These are phyloP conservation scores for Apiotrichum brassicae DNA, from an alignment of 1,284 basidiomycete species.

Conservation along the genomic window DNA sequence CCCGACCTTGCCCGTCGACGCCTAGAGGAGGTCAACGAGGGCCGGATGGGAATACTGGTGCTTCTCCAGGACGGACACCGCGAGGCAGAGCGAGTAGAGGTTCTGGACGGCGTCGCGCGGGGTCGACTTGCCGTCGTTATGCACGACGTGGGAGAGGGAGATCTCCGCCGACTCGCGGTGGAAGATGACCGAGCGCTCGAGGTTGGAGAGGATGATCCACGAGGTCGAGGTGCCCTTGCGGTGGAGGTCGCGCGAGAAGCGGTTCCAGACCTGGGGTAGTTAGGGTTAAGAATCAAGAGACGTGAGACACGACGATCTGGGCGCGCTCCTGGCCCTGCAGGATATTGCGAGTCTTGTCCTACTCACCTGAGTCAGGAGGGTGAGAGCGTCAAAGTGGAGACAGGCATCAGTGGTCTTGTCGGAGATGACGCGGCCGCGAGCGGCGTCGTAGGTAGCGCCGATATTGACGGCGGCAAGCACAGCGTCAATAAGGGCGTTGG, in stretches of 20 bases:
- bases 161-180: constrained; percentile 11
- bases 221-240: constrained; percentile 6
- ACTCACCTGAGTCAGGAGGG: constrained; percentile 14
- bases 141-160: constrained; percentile 12
- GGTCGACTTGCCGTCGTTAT: constrained; percentile 8
- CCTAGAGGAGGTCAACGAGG: constrained; percentile 5
- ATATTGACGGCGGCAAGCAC: constrained; percentile 8
- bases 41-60: constrained; percentile 11
- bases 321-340: too few relatives aligned
- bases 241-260: constrained; percentile 10
- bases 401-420: constrained; percentile 2
- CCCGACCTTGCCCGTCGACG: background rate
- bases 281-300: too few relatives aligned
- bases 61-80: constrained; percentile 15
- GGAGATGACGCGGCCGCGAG: constrained; percentile 10
- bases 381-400: constrained; percentile 15
- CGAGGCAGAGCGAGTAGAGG: constrained; percentile 15
- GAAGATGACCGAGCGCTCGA: constrained; percentile 16
- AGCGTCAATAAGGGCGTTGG: constrained; percentile 14
- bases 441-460: constrained; percentile 4
- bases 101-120: constrained; percentile 15
- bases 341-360: too few relatives aligned
- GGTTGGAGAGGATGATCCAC: constrained; percentile 15
- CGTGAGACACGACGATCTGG: background rate
- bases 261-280: constrained; percentile 14